Evolutionary conservation across 805 yeast species (phyloP), one percentile per base, ranked within the genome.

Genomic region (Candida sanyiensis): DNA sequence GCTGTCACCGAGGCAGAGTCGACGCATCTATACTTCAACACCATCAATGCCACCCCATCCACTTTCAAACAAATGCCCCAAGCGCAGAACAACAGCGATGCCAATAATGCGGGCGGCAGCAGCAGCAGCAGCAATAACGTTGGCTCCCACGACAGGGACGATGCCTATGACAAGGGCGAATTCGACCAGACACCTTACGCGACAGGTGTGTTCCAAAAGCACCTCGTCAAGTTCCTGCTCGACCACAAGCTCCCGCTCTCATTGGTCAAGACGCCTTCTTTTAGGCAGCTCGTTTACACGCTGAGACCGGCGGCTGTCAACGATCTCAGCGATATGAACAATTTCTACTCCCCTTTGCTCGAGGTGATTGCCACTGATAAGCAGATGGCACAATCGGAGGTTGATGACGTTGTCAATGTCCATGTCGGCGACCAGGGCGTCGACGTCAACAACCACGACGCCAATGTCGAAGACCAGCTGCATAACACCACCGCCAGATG

Each of bases 161-260:
- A 26, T 13, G 13, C 39, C 18, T 23, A 20, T 35, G 50, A 44
- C 12, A 28, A 29, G 8, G 17, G 39, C 5, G 53, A 48, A 33
- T 51, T 57, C 35, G 77, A 72, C 35, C 64, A 64, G 39, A 37
- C 64, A 7, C 67, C 70, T 1, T 74, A 73, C 51, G 50, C 76
- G 2, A 54, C 64, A 13, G 53, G 61, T 51, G 69, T 66, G 45
- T 72, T 75, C 50, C 79, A 72, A 42, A 68, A 66, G 44, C 74
- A 73, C 44, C 54, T 75, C 21, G 59, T 73, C 62, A 65, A 61
- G 45, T 75, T 74, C 41, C 52, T 74, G 27, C 62, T 69, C 12
- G 79, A 73, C n/a, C 71, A 75, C 53, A 72, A 72, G 49, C 56
- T 75, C 9, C 66, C 75, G 1, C 63, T 73, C 22, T 60, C 58